Percentiles rank a stretch among this genome's conserved stretches.
Evolutionary conservation across 2,329 filamentous ascomycete species (phyloP).

Genomic region (Alternaria panax): DNA sequence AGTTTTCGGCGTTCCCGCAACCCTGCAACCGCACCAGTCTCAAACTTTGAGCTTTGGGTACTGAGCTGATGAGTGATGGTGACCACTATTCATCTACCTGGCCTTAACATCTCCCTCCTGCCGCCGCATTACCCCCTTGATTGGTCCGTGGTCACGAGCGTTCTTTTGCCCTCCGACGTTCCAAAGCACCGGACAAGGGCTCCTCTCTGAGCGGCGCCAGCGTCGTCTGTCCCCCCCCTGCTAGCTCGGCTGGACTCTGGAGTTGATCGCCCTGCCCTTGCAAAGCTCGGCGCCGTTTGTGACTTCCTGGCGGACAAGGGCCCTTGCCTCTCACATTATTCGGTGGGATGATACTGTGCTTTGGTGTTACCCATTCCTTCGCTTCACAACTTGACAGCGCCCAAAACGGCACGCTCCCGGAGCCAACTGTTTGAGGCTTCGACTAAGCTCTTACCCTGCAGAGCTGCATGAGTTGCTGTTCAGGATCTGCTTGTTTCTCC

Average conservation of each 20-base stretch:
- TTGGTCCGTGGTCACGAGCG: conserved; percentile 27
- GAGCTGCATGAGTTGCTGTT: conserved; percentile 46
- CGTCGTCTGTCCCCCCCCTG: conserved; percentile 36
- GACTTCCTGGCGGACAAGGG: conserved; percentile 38
- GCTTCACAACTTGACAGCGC: conserved; percentile 50
- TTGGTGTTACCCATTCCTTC: conserved; percentile 46
- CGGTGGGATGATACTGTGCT: conserved; percentile 39
- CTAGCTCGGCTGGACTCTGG: conserved; percentile 41
- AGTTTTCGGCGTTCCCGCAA: conserved; percentile 47
- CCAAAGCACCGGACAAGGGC: conserved; percentile 37
- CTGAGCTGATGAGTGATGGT: conserved; percentile 36
- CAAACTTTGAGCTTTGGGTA: conserved; percentile 43
- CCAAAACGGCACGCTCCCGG: conserved; percentile 50
- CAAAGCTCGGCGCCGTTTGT: conserved; percentile 38
- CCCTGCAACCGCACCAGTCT: conserved; percentile 50
- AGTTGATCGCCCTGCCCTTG: conserved; percentile 30
- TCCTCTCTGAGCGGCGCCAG: conserved; percentile 36
- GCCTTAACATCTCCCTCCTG: conserved; percentile 29
- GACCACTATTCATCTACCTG: conserved; percentile 42
- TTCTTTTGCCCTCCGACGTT: conserved; percentile 32
- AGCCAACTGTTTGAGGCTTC: conserved; percentile 50
- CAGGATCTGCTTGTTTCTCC: conserved; percentile 45
- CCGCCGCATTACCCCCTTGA: conserved; percentile 28
- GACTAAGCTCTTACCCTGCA: conserved; percentile 45
- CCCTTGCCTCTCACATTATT: conserved; percentile 35